A percentile compares a stretch with the other conserved stretches of the same genome.
phyloP scores from a whole-genome alignment of 345 rosid species.

The Moricandia moricandioides region DNA sequence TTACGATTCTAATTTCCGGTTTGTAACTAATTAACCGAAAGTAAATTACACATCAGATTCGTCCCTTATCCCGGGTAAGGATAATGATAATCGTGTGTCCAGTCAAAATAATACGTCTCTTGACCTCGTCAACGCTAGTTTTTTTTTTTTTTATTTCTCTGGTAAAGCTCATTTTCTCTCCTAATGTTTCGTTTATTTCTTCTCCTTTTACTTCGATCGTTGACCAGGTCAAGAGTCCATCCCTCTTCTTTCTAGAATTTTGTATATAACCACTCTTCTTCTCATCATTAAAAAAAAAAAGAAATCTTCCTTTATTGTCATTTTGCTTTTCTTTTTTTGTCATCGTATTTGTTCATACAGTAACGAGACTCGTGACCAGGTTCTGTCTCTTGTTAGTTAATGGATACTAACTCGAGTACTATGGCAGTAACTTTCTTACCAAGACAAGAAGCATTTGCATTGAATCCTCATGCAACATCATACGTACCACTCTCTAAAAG shows the following conservation, averaged over 20 bases:
- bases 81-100: not conserved
- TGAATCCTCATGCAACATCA: slow-evolving; percentile 84
- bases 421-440: slow-evolving; percentile 1
- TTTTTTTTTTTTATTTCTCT: slow-evolving; percentile 8
- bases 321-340: not conserved
- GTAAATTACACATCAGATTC: not conserved
- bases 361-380: not conserved
- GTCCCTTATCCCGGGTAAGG: not conserved
- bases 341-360: not conserved
- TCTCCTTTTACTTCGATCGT: slow-evolving; percentile 19
- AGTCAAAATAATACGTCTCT: not conserved
- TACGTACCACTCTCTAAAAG: slow-evolving; percentile 76
- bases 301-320: not conserved
- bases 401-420: not conserved
- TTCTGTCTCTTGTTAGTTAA: not conserved
- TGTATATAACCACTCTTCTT: slow-evolving; percentile 3
- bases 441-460: slow-evolving; percentile 43
- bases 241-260: not conserved
- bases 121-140: slow-evolving; percentile 24
- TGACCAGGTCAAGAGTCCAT: slow-evolving; percentile 11
- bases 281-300: too few relatives aligned
- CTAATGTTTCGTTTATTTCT: slow-evolving; percentile 2
- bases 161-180: slow-evolving; percentile 34
- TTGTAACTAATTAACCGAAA: not conserved
- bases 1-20: not conserved